A percentile compares a stretch with the other conserved stretches of the same genome.
Conservation (phyloP, 495 filamentous ascomycete genomes). For the Astrothelium macrocarpum region DNA sequence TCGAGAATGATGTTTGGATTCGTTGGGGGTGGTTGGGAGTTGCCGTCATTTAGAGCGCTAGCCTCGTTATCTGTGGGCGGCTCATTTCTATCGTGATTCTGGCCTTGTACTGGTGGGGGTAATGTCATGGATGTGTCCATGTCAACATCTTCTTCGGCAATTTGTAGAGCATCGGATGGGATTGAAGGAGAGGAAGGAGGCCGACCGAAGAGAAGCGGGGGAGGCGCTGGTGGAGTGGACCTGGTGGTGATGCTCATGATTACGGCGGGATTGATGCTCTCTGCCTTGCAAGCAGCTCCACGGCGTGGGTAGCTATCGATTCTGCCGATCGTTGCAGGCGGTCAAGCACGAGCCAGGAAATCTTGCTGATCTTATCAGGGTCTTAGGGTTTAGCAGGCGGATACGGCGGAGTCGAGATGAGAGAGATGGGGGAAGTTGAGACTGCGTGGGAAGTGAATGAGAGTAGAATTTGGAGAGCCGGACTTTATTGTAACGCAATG, state of each 20-base stretch:
- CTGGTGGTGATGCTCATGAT: conserved; percentile 24
- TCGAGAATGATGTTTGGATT: no score
- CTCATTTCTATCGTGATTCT: conserved; percentile 23
- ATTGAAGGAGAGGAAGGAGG: conserved; percentile 14
- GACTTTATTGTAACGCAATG: not conserved
- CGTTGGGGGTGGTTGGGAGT: not conserved
- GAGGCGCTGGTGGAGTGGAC: conserved; percentile 18
- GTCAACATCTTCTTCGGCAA: conserved; percentile 19
- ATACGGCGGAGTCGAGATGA: not conserved
- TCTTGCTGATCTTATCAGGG: not conserved
- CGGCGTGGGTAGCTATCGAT: not conserved
- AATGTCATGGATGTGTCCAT: conserved; percentile 25
- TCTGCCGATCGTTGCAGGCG: not conserved
- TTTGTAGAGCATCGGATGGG: not conserved
- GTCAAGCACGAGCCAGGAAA: not conserved
- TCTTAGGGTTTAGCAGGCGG: not conserved
- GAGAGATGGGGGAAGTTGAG: not conserved
- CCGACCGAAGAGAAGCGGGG: conserved; percentile 22
- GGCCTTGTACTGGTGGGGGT: conserved; percentile 17
- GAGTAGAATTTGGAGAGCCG: not conserved
- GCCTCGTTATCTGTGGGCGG: conserved; percentile 8
- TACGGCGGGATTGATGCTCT: not conserved
- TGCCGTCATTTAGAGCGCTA: not conserved
- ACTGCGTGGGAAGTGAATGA: not conserved
- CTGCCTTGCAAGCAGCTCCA: conserved; percentile 1